phyloP scores from a whole-genome alignment of 2,329 filamentous ascomycete species.

The Tolypocladium pustulatum region DNA sequence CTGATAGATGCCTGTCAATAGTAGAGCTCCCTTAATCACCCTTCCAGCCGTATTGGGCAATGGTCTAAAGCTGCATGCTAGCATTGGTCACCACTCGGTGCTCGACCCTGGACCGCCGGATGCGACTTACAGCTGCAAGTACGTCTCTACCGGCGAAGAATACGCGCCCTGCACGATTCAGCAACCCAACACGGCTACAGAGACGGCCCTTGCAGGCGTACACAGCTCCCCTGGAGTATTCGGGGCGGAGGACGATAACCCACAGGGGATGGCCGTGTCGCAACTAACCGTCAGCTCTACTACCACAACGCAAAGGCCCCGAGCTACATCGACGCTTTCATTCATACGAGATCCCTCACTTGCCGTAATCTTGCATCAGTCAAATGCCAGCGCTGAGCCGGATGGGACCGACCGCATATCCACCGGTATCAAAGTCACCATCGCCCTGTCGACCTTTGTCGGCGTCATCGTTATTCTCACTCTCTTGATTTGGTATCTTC shows the following conservation, averaged over 20 bases:
- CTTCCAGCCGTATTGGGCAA: neutral
- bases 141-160: neutral
- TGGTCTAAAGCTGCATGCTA: conserved; percentile 5
- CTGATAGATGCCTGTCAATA: conserved; percentile 40
- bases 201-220: neutral
- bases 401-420: conserved; percentile 16
- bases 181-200: neutral
- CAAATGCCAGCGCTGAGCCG: conserved; percentile 1
- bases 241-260: neutral
- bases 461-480: conserved; percentile 24
- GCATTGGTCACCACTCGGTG: conserved; percentile 15
- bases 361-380: conserved; percentile 1
- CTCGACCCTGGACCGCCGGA: conserved; percentile 12
- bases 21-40: conserved; percentile 22
- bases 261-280: neutral
- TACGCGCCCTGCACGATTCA: neutral
- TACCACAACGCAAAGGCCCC: neutral
- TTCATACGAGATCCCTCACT: conserved; percentile 10
- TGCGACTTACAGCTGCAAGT: conserved; percentile 11
- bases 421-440: conserved; percentile 30
- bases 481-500: conserved; percentile 23
- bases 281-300: neutral
- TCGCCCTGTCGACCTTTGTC: conserved; percentile 31
- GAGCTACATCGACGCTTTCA: conserved; percentile 1
- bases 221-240: neutral